phyloP scores from a whole-genome alignment of 768 basidiomycete species.

The Rhizopogon vinicolor region DNA sequence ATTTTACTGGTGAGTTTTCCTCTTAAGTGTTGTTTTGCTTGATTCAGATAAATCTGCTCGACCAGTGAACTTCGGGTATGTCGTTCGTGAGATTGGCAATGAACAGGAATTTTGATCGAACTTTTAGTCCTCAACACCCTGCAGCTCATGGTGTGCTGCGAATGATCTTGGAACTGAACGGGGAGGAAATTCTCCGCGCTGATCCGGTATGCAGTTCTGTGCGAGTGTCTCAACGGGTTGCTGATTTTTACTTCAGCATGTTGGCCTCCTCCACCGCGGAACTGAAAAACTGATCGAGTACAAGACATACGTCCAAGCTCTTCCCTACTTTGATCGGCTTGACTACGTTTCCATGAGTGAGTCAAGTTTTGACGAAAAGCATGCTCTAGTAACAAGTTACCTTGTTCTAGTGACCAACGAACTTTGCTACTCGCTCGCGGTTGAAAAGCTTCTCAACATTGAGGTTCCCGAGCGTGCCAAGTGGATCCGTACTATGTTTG shows the following conservation, averaged over 20 bases:
- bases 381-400: constrained; percentile 2
- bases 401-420: constrained; percentile 90
- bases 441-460: constrained; percentile 97
- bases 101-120: background rate
- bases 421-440: constrained; percentile 93
- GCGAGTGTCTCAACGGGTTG: background rate
- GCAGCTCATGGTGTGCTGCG: constrained; percentile 98
- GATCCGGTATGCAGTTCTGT: constrained; percentile 58
- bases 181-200: constrained; percentile 87
- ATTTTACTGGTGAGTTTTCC: constrained; percentile 77
- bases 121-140: constrained; percentile 78
- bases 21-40: background rate
- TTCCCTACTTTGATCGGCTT: constrained; percentile 97
- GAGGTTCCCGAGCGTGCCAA: constrained; percentile 95
- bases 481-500: constrained; percentile 97
- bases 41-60: constrained; percentile 6
- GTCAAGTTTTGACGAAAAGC: constrained; percentile 22
- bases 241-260: constrained; percentile 53
- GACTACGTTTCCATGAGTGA: constrained; percentile 99
- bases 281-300: constrained; percentile 99
- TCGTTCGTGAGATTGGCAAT: background rate
- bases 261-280: constrained; percentile 93
- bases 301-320: constrained; percentile 96
- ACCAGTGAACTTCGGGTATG: constrained; percentile 87
- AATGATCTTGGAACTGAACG: constrained; percentile 95